Percentiles rank a stretch among this genome's conserved stretches.
Conservation (phyloP, 306 rosid genomes). For the Quercus gilva region DNA sequence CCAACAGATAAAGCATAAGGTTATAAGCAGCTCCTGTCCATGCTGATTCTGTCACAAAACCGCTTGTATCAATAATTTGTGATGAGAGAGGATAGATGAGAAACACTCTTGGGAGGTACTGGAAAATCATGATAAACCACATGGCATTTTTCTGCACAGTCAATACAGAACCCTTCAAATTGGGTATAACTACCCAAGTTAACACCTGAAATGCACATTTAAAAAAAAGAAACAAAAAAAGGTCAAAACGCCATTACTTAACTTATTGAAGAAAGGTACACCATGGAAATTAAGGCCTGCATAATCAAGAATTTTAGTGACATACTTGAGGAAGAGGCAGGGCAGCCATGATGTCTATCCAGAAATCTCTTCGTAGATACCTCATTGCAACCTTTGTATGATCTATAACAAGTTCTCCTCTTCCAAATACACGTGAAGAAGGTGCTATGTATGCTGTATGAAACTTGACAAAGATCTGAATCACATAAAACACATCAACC, state of each 20-base stretch:
- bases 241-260: background rate
- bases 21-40: constrained; percentile 99
- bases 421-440: constrained; percentile 55
- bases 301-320: background rate
- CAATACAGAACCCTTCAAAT: constrained; percentile 74
- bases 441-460: constrained; percentile 60
- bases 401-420: constrained; percentile 55
- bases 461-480: constrained; percentile 43
- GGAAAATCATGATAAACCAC: constrained; percentile 73
- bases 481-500: constrained; percentile 39
- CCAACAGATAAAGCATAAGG: constrained; percentile 87
- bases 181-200: constrained; percentile 84
- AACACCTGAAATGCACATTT: constrained; percentile 50
- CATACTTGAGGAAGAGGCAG: constrained; percentile 55
- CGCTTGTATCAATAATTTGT: constrained; percentile 81
- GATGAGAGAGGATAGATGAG: constrained; percentile 87
- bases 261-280: background rate
- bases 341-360: constrained; percentile 47
- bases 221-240: background rate
- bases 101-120: constrained; percentile 81
- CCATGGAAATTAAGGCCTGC: background rate
- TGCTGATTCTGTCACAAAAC: constrained; percentile 88
- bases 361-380: constrained; percentile 47
- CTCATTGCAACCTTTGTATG: constrained; percentile 46
- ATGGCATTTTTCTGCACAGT: constrained; percentile 73